Base-by-base conservation (phyloP, 1,139 yeast species). In the Pichia sp. region DNA sequence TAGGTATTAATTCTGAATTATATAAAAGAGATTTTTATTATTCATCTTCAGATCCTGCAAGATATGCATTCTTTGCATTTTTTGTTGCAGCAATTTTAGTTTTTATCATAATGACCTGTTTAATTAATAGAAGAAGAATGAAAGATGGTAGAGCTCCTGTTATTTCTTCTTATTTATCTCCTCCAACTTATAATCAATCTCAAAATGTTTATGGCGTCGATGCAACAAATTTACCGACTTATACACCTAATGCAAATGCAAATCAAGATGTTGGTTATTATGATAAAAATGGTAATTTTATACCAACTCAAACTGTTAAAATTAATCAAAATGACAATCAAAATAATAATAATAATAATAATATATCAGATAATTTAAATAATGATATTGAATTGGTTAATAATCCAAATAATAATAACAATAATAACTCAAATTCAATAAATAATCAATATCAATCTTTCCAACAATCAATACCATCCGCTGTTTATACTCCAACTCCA, bases 91-190 rank as follows among this genome's bases (percentile, higher is more conserved):
- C 78, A 8, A 59, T 82, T 3, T 38, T 75, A 3, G 55, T 76
- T 2, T 73, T 77, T 2, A 60, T 84, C 6, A 32, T 76, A 1
- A 71, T 79, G 31, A 74, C 80, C 2, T 63, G 87, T 20, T 60
- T 78, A 35, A 71, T 80, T 32, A 86, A 87, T 55, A 74, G 72
- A 42, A 70, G 73, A 48, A 71, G 96, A 58, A 68, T 76, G 2
- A 69, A 62, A 31, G 64, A 67, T 35, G 97, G 97, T 6, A 68
- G 70, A 35, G 72, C 71, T 29, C 96, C 97, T 0, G 70, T 87
- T 4, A 73, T 80, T 48, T 87, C 97, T 1, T 78, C 87, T 9
- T 89, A 96, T 94, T 76, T 89, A 73, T 82, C 95, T 0, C 96
- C 96, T 4, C 96, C 96, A 0, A 72, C 84, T n/a, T 87, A 89